Conservation (phyloP, 371 early-diverging fungal species). For the Pancytospora philotis region DNA sequence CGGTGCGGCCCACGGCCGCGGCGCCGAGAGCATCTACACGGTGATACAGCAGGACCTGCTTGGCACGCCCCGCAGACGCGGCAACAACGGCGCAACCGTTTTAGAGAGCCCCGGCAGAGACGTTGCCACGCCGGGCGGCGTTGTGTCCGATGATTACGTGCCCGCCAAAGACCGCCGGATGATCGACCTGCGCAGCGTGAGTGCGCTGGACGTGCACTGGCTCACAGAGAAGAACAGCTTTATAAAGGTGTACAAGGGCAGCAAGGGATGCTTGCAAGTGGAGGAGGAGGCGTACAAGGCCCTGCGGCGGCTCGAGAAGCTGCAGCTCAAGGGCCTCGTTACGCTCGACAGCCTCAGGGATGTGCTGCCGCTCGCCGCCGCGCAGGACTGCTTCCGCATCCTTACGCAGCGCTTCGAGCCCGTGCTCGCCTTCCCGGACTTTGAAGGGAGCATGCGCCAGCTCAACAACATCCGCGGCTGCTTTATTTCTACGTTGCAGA, state of each 20-base stretch:
- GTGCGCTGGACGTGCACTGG: neutral
- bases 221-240: neutral
- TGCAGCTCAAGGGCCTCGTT: constrained; percentile 31
- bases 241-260: neutral
- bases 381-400: constrained; percentile 42
- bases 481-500: constrained; percentile 51
- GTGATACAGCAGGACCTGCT: neutral
- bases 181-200: neutral
- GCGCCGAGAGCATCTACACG: neutral
- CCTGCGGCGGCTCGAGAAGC: neutral
- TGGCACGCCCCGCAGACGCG: neutral
- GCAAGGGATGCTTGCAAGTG: constrained; percentile 1
- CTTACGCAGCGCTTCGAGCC: constrained; percentile 50
- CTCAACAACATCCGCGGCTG: constrained; percentile 55
- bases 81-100: no score
- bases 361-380: constrained; percentile 32
- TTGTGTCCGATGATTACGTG: neutral
- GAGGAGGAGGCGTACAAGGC: neutral
- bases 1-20: neutral
- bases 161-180: neutral
- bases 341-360: constrained; percentile 39
- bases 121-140: neutral
- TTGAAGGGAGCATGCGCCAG: constrained; percentile 57
- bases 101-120: neutral
- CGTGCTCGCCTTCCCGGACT: constrained; percentile 41